Evolutionary conservation across 208 protist species (phyloP).

Genomic region (Strigomonas culicis): DNA sequence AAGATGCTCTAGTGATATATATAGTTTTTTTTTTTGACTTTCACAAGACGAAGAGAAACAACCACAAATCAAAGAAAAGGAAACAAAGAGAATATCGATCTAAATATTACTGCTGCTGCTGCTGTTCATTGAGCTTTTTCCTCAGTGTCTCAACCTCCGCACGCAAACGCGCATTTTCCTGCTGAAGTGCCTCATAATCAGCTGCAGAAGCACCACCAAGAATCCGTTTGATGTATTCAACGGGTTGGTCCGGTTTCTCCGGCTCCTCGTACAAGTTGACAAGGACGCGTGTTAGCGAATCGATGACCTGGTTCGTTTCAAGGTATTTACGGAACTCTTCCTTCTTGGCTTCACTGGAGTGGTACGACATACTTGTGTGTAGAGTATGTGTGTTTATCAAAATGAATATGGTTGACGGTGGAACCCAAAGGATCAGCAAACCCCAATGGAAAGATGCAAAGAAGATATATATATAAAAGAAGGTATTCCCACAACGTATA

Average conservation of each 20-base stretch:
- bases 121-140: constrained; percentile 61
- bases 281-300: constrained; percentile 89
- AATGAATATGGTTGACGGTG: constrained; percentile 1
- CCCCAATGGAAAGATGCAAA: no score
- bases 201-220: constrained; percentile 87
- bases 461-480: no score
- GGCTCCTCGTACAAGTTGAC: constrained; percentile 93
- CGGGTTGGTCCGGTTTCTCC: constrained; percentile 89
- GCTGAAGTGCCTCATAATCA: constrained; percentile 83
- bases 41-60: constrained; percentile 10
- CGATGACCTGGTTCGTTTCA: constrained; percentile 90
- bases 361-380: constrained; percentile 94
- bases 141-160: constrained; percentile 80
- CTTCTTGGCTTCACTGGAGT: constrained; percentile 92
- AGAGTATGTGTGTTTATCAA: not conserved
- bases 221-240: constrained; percentile 93
- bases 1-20: not conserved
- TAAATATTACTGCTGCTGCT: constrained; percentile 19
- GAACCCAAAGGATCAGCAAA: no score
- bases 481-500: no score
- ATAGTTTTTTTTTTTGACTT: not conserved
- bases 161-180: constrained; percentile 79
- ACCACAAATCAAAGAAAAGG: constrained; percentile 1
- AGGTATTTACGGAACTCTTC: constrained; percentile 95
- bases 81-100: constrained; percentile 9